Conservation (phyloP, 1,139 yeast genomes). For the Hemisphaericaspora xylofermentans region DNA sequence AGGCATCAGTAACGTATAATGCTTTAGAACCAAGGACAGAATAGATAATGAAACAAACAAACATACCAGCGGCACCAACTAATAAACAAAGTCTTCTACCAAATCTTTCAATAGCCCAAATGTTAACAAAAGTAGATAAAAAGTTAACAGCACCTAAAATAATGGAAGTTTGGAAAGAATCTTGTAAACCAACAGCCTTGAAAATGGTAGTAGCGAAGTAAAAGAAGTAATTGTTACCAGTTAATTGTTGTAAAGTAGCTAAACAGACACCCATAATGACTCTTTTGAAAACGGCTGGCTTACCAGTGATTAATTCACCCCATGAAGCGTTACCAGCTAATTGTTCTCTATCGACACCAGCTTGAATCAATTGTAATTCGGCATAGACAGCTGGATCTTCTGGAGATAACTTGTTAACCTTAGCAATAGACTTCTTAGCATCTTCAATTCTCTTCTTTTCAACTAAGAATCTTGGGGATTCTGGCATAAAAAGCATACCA, state of each 20-base stretch:
- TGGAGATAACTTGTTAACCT: constrained; percentile 55
- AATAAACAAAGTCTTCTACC: constrained; percentile 72
- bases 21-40: constrained; percentile 58
- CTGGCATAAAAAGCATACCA: constrained; percentile 64
- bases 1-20: constrained; percentile 48
- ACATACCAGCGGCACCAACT: constrained; percentile 48
- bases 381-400: constrained; percentile 56
- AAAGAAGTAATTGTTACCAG: constrained; percentile 81
- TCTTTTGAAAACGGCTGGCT: constrained; percentile 63
- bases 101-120: constrained; percentile 62
- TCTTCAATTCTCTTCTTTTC: constrained; percentile 41
- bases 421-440: constrained; percentile 55
- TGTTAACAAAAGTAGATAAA: constrained; percentile 65
- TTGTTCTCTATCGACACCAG: constrained; percentile 63
- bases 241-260: constrained; percentile 72
- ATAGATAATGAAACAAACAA: constrained; percentile 56
- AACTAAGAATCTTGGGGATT: constrained; percentile 56
- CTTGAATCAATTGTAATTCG: constrained; percentile 60
- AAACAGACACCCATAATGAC: constrained; percentile 60
- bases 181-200: constrained; percentile 69
- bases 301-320: constrained; percentile 63
- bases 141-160: constrained; percentile 77
- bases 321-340: constrained; percentile 67
- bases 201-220: constrained; percentile 79
- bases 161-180: constrained; percentile 74